These are phyloP conservation scores for Sporodiniella umbellata DNA, from an alignment of 371 early-diverging fungal species.

Conservation along the genomic window DNA sequence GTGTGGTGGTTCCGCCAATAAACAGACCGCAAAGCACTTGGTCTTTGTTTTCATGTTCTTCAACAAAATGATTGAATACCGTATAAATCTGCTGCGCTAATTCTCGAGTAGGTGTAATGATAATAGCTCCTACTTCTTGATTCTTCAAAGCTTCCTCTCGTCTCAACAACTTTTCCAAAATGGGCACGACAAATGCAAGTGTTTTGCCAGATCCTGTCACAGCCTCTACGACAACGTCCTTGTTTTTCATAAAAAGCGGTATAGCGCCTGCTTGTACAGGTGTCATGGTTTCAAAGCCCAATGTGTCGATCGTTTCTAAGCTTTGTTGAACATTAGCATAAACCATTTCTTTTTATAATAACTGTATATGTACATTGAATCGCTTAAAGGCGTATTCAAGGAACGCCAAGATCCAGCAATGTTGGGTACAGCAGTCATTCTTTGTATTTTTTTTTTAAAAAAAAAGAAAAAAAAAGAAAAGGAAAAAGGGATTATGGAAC, in stretches of 20 bases:
- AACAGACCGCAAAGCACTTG: constrained; percentile 54
- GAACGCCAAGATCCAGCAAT: constrained; percentile 39
- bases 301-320: constrained; percentile 23
- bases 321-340: too few species aligned
- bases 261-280: constrained; percentile 73
- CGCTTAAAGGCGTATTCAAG: constrained; percentile 30
- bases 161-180: constrained; percentile 80
- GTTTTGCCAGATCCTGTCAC: constrained; percentile 99
- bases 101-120: constrained; percentile 97
- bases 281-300: constrained; percentile 48
- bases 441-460: not conserved
- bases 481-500: not conserved
- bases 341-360: too few species aligned
- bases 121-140: constrained; percentile 83
- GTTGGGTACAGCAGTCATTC: constrained; percentile 29
- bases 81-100: constrained; percentile 89
- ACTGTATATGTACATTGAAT: constrained; percentile 29
- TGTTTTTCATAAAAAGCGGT: constrained; percentile 83
- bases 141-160: constrained; percentile 58
- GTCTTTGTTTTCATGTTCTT: constrained; percentile 38
- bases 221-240: constrained; percentile 98
- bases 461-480: constrained; percentile 1
- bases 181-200: constrained; percentile 94
- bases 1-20: constrained; percentile 68
- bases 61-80: constrained; percentile 65